Evolutionary conservation across 352 stramenopile genomes (phyloP), one percentile per base, ranked within the genome.

Genomic region (Globisporangium nagaii): DNA sequence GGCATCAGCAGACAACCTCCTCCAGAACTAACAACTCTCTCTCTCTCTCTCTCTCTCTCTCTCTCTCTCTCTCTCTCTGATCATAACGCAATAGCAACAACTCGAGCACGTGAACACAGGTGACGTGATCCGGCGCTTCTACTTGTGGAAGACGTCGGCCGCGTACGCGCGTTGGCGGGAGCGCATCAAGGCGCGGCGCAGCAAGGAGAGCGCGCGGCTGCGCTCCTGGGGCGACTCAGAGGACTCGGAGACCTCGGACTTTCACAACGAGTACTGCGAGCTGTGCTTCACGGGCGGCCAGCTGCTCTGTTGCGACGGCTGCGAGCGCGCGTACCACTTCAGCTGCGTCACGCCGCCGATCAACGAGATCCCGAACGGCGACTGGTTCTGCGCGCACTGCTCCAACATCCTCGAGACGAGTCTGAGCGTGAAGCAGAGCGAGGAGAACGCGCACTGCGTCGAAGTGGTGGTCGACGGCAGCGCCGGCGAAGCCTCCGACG

Each of bases 261-360:
- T 84, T 51, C 76, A 89, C 61, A 80, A 88, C 41, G 61, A 74
- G 36, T 68, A 72, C 48, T 90, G 79, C 34, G 79, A 85, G 47
- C 49, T 88, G 22, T 90, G 79, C 58, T 78, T 69, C 36, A 86
- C 79, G 15, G 78, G 77, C 17, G 78, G 79, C 22, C 71, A 78
- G 53, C 36, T 90, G 31, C 63, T 87, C 9, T 87, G 75, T 53
- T 90, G 79, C 28, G 73, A 88, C 36, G 79, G 79, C 41, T 90
- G 79, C 56, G 54, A 79, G 37, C 79, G 79, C 48, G 77, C 79
- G 27, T 90, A 82, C 43, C 79, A 90, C 42, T 77, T 86, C 34
- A 83, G 71, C 48, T 90, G 79, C 53, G 75, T 86, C n/a, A 71
- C 75, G 15, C 72, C 79, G 20, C 74, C 76, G 41, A 86, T 88